Conservation (phyloP, 345 rosid genomes). For the Citrus sp. region DNA sequence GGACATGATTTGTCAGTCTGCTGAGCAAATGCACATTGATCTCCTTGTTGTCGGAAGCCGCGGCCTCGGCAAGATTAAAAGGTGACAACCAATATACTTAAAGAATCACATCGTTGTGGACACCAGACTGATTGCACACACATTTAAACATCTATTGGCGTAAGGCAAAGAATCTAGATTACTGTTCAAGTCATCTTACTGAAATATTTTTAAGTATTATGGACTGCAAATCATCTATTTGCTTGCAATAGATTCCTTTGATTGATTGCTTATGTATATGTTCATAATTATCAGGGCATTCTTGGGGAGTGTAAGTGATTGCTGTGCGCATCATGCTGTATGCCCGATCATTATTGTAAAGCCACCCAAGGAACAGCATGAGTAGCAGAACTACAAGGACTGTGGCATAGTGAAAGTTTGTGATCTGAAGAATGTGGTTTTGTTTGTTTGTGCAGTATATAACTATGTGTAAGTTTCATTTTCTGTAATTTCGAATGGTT, state of each 20-base stretch:
- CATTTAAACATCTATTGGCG: not conserved
- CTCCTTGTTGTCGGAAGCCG: constrained; percentile 75
- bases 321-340: constrained; percentile 63
- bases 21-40: constrained; percentile 55
- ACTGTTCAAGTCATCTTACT: not conserved
- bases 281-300: constrained; percentile 47
- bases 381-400: not conserved
- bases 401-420: not conserved
- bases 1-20: constrained; percentile 72
- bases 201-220: not conserved
- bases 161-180: not conserved
- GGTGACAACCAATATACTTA: not conserved
- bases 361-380: constrained; percentile 36
- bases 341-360: constrained; percentile 70
- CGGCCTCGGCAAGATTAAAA: constrained; percentile 70
- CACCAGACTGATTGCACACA: not conserved
- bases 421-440: not conserved
- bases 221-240: not conserved
- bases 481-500: not conserved
- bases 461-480: not conserved
- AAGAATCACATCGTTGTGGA: not conserved
- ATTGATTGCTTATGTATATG: not conserved
- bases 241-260: not conserved
- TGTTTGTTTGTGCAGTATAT: not conserved
- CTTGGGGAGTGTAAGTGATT: constrained; percentile 76